These are phyloP conservation scores for Pythium biforme DNA, from an alignment of 352 stramenopile genomes.

Conservation along the genomic window DNA sequence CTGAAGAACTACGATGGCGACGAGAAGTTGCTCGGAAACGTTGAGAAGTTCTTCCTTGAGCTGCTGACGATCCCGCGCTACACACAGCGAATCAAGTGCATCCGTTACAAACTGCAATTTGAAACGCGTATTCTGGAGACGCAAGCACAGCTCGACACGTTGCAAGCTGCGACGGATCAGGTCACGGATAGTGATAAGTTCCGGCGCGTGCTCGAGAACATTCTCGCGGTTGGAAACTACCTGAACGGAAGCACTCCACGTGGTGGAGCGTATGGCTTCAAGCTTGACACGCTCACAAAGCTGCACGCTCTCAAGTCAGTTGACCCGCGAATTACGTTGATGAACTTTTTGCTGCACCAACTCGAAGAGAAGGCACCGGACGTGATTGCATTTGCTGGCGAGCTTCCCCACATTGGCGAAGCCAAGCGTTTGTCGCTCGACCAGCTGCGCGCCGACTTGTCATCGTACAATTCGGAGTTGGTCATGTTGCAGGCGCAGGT, in stretches of 20 bases:
- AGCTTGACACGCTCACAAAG: conserved; percentile 89
- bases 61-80: conserved; percentile 84
- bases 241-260: conserved; percentile 88
- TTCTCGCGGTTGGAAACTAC: conserved; percentile 92
- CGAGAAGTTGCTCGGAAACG: conserved; percentile 78
- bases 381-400: conserved; percentile 72
- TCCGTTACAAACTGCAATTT: conserved; percentile 86
- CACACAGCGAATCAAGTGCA: conserved; percentile 87
- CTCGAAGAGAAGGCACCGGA: conserved; percentile 76
- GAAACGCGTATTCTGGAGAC: conserved; percentile 82
- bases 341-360: conserved; percentile 80
- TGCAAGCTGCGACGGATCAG: conserved; percentile 81
- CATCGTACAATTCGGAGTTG: conserved; percentile 79
- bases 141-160: conserved; percentile 77
- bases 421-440: conserved; percentile 81
- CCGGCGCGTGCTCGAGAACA: conserved; percentile 70
- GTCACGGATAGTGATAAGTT: conserved; percentile 81
- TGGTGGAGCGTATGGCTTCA: conserved; percentile 90
- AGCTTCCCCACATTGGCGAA: conserved; percentile 76
- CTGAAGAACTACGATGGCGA: conserved; percentile 92
- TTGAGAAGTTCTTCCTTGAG: conserved; percentile 89
- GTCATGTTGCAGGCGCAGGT: conserved; percentile 86
- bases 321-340: conserved; percentile 75
- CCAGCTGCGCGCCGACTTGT: conserved; percentile 78
- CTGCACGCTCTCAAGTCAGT: conserved; percentile 84